Conservation (phyloP, 305 asterid species). For the Solanum hybrid region DNA sequence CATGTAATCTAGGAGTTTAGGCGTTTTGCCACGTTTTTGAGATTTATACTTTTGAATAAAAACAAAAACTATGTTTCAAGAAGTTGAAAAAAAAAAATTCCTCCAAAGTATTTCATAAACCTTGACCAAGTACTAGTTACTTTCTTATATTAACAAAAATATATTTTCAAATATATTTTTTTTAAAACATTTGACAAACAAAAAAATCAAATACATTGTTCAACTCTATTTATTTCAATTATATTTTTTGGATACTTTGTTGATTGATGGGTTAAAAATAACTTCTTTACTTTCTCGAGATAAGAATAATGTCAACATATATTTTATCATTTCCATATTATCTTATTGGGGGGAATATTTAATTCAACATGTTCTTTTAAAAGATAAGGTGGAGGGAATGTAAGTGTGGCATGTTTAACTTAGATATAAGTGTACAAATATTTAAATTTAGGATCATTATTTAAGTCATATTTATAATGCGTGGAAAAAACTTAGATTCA, state of each 20-base stretch:
- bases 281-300: not conserved
- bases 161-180: too few relatives aligned
- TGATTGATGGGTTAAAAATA: not conserved
- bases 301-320: not conserved
- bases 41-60: not conserved
- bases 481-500: not conserved
- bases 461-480: not conserved
- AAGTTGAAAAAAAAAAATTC: not conserved
- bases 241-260: not conserved
- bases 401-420: not conserved
- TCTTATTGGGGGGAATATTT: not conserved
- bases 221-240: not conserved
- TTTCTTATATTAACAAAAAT: not conserved
- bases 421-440: not conserved
- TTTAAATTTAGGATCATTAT: not conserved
- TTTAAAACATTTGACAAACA: not conserved
- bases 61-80: not conserved
- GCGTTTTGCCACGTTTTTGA: not conserved
- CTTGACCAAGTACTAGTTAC: not conserved
- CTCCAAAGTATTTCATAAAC: not conserved
- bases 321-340: not conserved
- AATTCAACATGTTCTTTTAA: not conserved
- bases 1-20: not conserved
- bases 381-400: not conserved
- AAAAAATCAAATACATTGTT: not conserved